A percentile compares a stretch with the other conserved stretches of the same genome.
Evolutionary conservation across 169 alveolate genomes (phyloP).

Genomic region (Plasmodium inui): DNA sequence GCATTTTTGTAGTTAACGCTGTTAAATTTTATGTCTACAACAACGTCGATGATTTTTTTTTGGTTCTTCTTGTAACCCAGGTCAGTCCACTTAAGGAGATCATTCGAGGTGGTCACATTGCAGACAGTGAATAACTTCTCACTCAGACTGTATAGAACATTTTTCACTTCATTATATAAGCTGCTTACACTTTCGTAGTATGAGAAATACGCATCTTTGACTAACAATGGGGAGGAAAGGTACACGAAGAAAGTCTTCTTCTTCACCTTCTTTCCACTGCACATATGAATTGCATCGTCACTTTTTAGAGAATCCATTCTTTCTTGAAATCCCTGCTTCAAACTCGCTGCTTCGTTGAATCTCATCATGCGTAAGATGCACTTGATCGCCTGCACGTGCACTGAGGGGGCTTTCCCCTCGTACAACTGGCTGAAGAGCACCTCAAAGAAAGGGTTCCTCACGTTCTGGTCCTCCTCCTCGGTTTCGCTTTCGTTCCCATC

Average conservation of each 20-base stretch:
- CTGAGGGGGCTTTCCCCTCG: background rate
- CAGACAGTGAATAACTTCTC: constrained; percentile 10
- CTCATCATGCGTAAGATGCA: constrained; percentile 15
- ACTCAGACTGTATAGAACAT: constrained; percentile 4
- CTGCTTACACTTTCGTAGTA: background rate
- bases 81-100: constrained; percentile 20
- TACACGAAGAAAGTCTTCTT: constrained; percentile 5
- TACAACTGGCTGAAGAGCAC: constrained; percentile 24
- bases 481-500: background rate
- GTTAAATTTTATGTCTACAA: constrained; percentile 25
- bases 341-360: constrained; percentile 3
- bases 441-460: constrained; percentile 5
- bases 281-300: background rate
- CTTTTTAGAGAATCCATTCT: background rate
- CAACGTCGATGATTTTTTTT: constrained; percentile 3
- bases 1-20: constrained; percentile 24
- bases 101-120: constrained; percentile 18
- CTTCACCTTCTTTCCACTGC: constrained; percentile 3
- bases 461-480: background rate
- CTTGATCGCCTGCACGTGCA: constrained; percentile 22
- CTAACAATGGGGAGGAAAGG: constrained; percentile 17
- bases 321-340: background rate
- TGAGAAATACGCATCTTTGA: constrained; percentile 16
- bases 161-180: constrained; percentile 33
- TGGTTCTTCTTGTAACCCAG: constrained; percentile 22